Percentiles rank a stretch among this genome's conserved stretches.
Conservation (phyloP, 257 asterid genomes). For the Forsythia suspensa region DNA sequence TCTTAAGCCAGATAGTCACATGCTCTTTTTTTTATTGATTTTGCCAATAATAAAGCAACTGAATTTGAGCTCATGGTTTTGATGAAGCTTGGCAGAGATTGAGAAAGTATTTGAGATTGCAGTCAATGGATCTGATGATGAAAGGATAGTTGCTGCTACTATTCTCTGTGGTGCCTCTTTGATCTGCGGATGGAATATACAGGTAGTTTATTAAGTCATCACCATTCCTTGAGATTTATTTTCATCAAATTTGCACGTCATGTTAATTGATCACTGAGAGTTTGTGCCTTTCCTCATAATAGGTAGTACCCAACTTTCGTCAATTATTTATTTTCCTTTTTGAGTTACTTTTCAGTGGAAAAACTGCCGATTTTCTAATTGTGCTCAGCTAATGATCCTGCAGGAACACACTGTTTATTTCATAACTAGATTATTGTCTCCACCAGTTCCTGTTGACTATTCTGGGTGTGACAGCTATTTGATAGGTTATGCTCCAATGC, state of each 20-base stretch:
- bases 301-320: not conserved
- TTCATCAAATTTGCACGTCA: not conserved
- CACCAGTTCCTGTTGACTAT: slow-evolving; percentile 69
- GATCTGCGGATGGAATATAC: slow-evolving; percentile 83
- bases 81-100: slow-evolving; percentile 95
- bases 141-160: slow-evolving; percentile 83
- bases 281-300: not conserved
- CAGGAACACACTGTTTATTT: slow-evolving; percentile 88
- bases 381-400: slow-evolving; percentile 29
- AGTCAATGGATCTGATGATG: slow-evolving; percentile 67
- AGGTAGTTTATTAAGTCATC: slow-evolving; percentile 48
- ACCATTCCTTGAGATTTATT: not conserved
- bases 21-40: slow-evolving; percentile 23
- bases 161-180: slow-evolving; percentile 92
- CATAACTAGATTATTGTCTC: slow-evolving; percentile 85
- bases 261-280: not conserved
- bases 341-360: not conserved
- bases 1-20: slow-evolving; percentile 24
- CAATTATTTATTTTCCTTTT: not conserved
- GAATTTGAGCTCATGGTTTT: slow-evolving; percentile 82
- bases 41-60: slow-evolving; percentile 64
- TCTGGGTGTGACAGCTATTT: slow-evolving; percentile 75
- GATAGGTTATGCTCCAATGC: slow-evolving; percentile 84
- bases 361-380: slow-evolving; percentile 14
- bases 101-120: slow-evolving; percentile 90